A percentile compares a stretch with the other conserved stretches of the same genome.
Conservation (phyloP, 1,284 basidiomycete species). For the Malassezia cuniculi region DNA sequence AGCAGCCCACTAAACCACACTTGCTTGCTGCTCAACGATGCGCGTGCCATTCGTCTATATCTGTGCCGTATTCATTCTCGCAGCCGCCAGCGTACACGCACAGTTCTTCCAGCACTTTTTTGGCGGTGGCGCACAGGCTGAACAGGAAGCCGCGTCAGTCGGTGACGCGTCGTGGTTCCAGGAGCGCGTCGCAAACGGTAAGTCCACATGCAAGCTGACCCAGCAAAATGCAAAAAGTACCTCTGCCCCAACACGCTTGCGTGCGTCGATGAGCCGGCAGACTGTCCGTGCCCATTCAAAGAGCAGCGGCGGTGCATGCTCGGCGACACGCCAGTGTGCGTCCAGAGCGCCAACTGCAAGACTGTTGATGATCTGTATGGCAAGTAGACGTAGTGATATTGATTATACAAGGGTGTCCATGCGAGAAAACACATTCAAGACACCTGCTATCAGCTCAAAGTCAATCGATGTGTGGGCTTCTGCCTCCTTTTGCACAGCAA, state of each 20-base stretch:
- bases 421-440: constrained; percentile 28
- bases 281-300: constrained; percentile 9
- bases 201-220: not conserved
- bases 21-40: not conserved
- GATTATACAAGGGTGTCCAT: constrained; percentile 31
- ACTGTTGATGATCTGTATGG: constrained; percentile 1
- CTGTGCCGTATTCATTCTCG: too few species aligned
- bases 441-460: constrained; percentile 39
- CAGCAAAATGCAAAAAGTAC: constrained; percentile 6
- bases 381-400: too few species aligned
- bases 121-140: not conserved
- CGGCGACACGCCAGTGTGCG: constrained; percentile 8
- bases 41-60: too few species aligned
- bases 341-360: not conserved
- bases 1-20: too few species aligned
- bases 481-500: constrained; percentile 18
- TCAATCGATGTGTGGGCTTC: constrained; percentile 18
- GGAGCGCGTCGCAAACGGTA: constrained; percentile 10
- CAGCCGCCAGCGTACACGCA: not conserved
- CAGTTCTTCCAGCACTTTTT: constrained; percentile 13
- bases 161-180: constrained; percentile 14
- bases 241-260: constrained; percentile 14
- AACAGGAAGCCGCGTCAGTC: constrained; percentile 7
- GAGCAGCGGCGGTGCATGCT: constrained; percentile 10
- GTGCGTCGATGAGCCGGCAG: constrained; percentile 5